phyloP scores from a whole-genome alignment of 495 filamentous ascomycete species.

The Beverwykella pulmonaria region DNA sequence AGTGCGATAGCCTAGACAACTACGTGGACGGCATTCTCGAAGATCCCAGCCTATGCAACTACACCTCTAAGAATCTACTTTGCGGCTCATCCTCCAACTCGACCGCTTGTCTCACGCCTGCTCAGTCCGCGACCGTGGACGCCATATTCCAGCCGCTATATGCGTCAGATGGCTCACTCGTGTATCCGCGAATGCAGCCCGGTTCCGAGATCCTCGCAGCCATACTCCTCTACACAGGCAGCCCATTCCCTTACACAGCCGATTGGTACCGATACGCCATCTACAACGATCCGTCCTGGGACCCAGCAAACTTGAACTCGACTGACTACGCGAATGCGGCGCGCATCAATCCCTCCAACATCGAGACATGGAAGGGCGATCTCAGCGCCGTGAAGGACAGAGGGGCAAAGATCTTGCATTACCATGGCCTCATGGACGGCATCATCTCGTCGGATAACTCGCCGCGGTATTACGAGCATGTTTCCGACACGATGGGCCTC shows the following conservation, averaged over 20 bases:
- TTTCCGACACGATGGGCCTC: constrained; percentile 51
- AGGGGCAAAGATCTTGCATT: constrained; percentile 43
- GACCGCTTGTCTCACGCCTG: constrained; percentile 39
- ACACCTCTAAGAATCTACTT: constrained; percentile 26
- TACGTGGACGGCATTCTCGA: constrained; percentile 35
- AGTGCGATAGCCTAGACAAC: constrained; percentile 29
- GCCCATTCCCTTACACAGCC: constrained; percentile 15
- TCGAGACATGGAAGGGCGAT: constrained; percentile 54
- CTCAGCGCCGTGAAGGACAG: constrained; percentile 33
- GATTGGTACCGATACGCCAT: constrained; percentile 57
- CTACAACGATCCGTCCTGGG: constrained; percentile 55
- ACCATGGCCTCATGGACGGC: constrained; percentile 41
- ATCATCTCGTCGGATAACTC: constrained; percentile 39
- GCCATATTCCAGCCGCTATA: constrained; percentile 20
- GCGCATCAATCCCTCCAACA: constrained; percentile 49
- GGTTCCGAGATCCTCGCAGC: constrained; percentile 27
- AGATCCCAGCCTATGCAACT: constrained; percentile 40
- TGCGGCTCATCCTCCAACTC: constrained; percentile 22
- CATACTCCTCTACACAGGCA: constrained; percentile 9
- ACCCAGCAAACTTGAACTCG: constrained; percentile 47
- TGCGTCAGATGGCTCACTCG: constrained; percentile 34
- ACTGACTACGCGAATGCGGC: constrained; percentile 45
- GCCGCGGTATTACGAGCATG: constrained; percentile 45
- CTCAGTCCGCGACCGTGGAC: constrained; percentile 20
- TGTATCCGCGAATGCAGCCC: constrained; percentile 45